Evolutionary conservation across 108 stramenopile species (phyloP), one percentile per base, ranked within the genome.

Genomic region (Parmales sp.): DNA sequence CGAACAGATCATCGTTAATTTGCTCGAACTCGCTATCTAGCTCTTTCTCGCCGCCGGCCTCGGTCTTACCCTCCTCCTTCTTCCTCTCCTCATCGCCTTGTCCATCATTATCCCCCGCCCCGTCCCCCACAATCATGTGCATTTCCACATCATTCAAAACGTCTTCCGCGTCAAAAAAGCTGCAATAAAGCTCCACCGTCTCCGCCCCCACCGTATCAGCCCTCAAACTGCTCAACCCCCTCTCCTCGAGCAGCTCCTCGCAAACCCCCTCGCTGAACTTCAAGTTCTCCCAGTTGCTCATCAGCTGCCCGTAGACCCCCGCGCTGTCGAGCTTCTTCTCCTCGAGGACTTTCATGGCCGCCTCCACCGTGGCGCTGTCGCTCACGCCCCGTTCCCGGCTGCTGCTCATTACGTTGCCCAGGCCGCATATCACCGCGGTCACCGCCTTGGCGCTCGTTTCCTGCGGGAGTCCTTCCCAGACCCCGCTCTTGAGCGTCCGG

Each of bases 1-100:
- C 85, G 37, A 81, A 93, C 13, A 90, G 81, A 48, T 87, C 89
- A 46, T 89, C 88, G 43, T 90, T 89, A 48, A 89, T 88, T 73
- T 90, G 88, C 64, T 89, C 88, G 79, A 89, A 90, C 18, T 82
- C 88, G 13, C 69, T 65, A 19, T 84, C 74, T 9, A 63, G 20
- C 6, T 4, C 60, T 3, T 51, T 70, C 54, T 60, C 23, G 26
- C 54, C 28, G 54, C 5, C 5, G 6, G 49, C 5, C 25, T 31
- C 28, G 28, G 25, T 4, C 54, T 26, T 31, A 31, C 20, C 23
- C 28, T 60, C 54, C 28, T 29, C 28, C 4, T 60, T n/a, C n/a
- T n/a, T 44, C 43, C 43, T 44, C 43, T 9, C 16, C 16, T 16
- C 43, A 13, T 44, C 43, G 9, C 13, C 43, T 44, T 44, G 9